phyloP scores from a whole-genome alignment of 139 green algal genomes.

The Tetratostichococcus sp. region DNA sequence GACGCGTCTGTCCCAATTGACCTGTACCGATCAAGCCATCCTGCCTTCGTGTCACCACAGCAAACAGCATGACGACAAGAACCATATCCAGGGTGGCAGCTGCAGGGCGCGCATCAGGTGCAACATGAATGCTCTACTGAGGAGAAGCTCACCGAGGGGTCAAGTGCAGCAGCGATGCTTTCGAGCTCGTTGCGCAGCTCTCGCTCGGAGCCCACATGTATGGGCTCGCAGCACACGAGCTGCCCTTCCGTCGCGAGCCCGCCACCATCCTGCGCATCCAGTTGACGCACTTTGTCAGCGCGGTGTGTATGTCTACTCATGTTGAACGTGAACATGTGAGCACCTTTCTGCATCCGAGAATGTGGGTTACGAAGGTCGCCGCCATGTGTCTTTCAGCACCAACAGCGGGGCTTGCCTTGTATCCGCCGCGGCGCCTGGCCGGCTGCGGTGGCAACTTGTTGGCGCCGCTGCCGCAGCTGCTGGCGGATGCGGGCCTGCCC shows the following conservation, averaged over 20 bases:
- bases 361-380: too few relatives aligned
- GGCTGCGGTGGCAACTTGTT: background rate
- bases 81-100: too few relatives aligned
- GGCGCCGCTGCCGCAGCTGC: background rate
- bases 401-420: background rate
- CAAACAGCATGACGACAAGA: too few relatives aligned
- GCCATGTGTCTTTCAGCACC: too few relatives aligned
- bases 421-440: background rate
- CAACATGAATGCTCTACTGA: too few relatives aligned
- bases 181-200: slow-evolving; percentile 50
- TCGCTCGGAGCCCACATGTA: slow-evolving; percentile 34
- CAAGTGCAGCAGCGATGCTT: slow-evolving; percentile 24
- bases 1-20: slow-evolving; percentile 44
- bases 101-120: too few relatives aligned
- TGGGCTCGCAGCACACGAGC: background rate
- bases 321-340: too few relatives aligned
- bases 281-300: too few relatives aligned
- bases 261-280: background rate
- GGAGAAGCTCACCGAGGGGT: slow-evolving; percentile 16
- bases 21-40: background rate
- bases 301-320: too few relatives aligned
- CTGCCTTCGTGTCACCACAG: background rate
- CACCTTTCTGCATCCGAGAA: too few relatives aligned
- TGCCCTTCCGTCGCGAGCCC: background rate
- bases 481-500: background rate